Evolutionary conservation across 148 eudicot species (phyloP).

Genomic region (Polygonum maritimum): DNA sequence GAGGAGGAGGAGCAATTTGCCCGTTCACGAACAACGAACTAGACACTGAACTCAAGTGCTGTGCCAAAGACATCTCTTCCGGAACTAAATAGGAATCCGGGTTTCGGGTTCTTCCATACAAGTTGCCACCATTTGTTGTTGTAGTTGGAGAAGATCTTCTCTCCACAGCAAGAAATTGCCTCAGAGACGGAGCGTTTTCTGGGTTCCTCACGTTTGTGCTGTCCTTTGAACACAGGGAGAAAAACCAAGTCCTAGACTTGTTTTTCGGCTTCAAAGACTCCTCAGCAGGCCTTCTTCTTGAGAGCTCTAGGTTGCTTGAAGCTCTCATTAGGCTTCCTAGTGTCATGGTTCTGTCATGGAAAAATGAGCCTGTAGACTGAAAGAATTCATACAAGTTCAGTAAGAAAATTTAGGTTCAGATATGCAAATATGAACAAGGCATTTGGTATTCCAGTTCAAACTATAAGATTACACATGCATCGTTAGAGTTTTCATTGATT

Average conservation of each 20-base stretch:
- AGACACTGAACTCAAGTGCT: constrained; percentile 12
- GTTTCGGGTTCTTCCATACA: constrained; percentile 17
- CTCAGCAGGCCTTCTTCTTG: constrained; percentile 11
- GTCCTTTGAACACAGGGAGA: constrained; percentile 16
- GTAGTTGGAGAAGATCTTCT: constrained; percentile 4
- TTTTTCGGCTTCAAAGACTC: constrained; percentile 8
- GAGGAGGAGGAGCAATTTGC: constrained; percentile 23
- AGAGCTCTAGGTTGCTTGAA: constrained; percentile 37
- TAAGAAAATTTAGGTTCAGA: background rate
- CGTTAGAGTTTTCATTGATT: too few relatives aligned
- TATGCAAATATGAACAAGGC: background rate
- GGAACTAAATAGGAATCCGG: constrained; percentile 10
- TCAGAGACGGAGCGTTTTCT: constrained; percentile 10
- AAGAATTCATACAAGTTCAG: background rate
- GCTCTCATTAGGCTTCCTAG: constrained; percentile 54
- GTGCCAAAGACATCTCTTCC: constrained; percentile 22
- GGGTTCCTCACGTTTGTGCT: constrained; percentile 13
- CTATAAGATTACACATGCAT: too few relatives aligned
- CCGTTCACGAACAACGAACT: constrained; percentile 24
- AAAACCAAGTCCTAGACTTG: constrained; percentile 15
- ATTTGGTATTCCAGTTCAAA: background rate
- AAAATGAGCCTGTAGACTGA: constrained; percentile 58
- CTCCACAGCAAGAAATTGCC: constrained; percentile 14
- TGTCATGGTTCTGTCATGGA: constrained; percentile 43
- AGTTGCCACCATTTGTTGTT: background rate